Base-by-base conservation (phyloP, 345 rosid genomes). In the Dimocarpus longan region DNA sequence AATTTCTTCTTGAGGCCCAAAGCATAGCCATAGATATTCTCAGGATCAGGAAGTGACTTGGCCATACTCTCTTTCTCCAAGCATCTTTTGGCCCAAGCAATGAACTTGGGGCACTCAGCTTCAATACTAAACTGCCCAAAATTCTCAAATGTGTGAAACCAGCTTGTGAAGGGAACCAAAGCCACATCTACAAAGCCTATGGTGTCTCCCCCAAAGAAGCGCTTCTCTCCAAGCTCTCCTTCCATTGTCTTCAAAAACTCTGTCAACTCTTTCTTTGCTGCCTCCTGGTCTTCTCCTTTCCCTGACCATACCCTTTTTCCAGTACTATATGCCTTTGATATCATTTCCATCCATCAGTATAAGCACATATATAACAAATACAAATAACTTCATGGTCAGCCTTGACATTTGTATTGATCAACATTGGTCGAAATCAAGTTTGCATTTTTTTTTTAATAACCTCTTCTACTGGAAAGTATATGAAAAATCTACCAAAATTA, bases 51-150 rank as follows among this genome's bases (percentile, higher is more conserved):
- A 39, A 78, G 75, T 7, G 75, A 21, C 28, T 60, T 60, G n/a
- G 60, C 62, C 6, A 71, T 72, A 11, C 73, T 76, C 66, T 67
- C 73, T 15, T 7, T 67, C 54, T 68, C 26, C 73, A 67, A 26
- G 73, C 79, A 76, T 21, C 79, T 67, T 46, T 68, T 52, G 18
- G 46, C 64, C 79, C 74, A 76, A 6, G 22, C 81, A 10, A 71
- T 63, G 4, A 78, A 13, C n/a, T 78, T 78, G 5, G 81, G 81
- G 54, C 81, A 71, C 71, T 65, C 76, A 11, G 60, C 54, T 50
- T 78, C 81, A 10, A 78, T 71, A 50, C 71, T 78, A 50, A 78
- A 60, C 8, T 71, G 28, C 8, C 70, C 76, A 46, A 15, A 21
- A 5, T 10, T 63, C 50, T 78, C 81, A 13, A 18, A 62, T 18